Conservation (phyloP, 2,329 filamentous ascomycete genomes). For the Drechslerella dactyloides region DNA sequence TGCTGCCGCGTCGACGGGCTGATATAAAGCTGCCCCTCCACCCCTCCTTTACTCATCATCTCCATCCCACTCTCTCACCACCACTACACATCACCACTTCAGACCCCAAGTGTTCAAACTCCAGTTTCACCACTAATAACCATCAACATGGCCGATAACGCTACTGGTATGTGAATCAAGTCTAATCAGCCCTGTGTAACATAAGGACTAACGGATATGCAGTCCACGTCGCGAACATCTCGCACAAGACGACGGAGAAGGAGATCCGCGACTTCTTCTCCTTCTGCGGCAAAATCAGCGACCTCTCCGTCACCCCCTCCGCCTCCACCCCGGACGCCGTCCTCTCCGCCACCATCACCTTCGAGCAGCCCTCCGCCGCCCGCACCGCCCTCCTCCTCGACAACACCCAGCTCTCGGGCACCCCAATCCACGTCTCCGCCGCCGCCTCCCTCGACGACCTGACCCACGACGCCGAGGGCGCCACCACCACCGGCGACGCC, state of each 20-base stretch:
- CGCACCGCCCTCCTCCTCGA: constrained; percentile 97
- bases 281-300: constrained; percentile 83
- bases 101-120: too few relatives aligned
- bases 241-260: background rate
- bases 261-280: background rate
- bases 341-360: constrained; percentile 89
- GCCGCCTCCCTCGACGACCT: constrained; percentile 70
- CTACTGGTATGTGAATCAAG: background rate
- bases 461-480: constrained; percentile 64
- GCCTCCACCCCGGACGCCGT: constrained; percentile 66
- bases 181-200: background rate
- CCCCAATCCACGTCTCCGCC: constrained; percentile 78
- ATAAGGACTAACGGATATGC: too few relatives aligned
- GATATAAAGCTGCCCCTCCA: too few relatives aligned
- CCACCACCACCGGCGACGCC: constrained; percentile 65
- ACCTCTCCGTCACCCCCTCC: constrained; percentile 74
- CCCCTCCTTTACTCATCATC: too few relatives aligned
- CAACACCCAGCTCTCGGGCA: constrained; percentile 86
- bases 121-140: too few relatives aligned
- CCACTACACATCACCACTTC: too few relatives aligned
- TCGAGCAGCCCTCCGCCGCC: constrained; percentile 94
- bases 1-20: too few relatives aligned
- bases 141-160: too few relatives aligned
- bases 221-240: too few relatives aligned
- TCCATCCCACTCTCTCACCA: too few relatives aligned